Evolutionary conservation across 208 protist species (phyloP), one percentile per base, ranked within the genome.

Genomic region (Phytomonas francai): DNA sequence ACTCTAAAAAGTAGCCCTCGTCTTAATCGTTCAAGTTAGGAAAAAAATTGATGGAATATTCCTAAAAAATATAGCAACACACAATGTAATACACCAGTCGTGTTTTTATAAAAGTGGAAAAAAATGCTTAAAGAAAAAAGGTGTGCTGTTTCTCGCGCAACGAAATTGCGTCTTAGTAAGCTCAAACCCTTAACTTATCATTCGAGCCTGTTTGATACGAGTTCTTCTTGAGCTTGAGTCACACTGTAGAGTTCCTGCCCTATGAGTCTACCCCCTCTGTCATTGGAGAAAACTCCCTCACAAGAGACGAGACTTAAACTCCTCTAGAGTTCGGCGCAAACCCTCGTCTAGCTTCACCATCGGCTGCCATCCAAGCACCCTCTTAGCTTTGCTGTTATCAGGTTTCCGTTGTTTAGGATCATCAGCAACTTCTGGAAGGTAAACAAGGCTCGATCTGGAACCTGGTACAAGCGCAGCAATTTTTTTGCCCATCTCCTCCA

Each of bases 361-460:
- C 22, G 88, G 88, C 61, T 69, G 34, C 88, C 88, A 93, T 14
- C 65, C 65, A 12, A 93, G 68, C 27, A 84, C 61, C 12, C 28
- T 36, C 59, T 78, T 85, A 14, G 88, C 88, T 42, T 76, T 84
- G 32, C 59, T 81, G 59, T 82, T 91, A 57, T 93, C 81, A 14
- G 88, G 85, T 3, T 66, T 27, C 14, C 88, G 83, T 27, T 84
- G 68, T 59, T 82, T 75, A 30, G 88, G 88, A 69, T 93, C 88
- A 59, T 93, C 88, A 8, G 31, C 31, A 4, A 62, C 67, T 19
- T 74, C 60, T 11, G 70, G 71, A 14, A 76, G 39, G 59, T 80
- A 78, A 11, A 73, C 36, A 70, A 89, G 84, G 49, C 88, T 78
- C 42, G 83, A 88, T 32, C 34, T 73, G n/a, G 77, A 72, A 16